Conservation (phyloP, 768 basidiomycete genomes). For the Mycena belliarum region DNA sequence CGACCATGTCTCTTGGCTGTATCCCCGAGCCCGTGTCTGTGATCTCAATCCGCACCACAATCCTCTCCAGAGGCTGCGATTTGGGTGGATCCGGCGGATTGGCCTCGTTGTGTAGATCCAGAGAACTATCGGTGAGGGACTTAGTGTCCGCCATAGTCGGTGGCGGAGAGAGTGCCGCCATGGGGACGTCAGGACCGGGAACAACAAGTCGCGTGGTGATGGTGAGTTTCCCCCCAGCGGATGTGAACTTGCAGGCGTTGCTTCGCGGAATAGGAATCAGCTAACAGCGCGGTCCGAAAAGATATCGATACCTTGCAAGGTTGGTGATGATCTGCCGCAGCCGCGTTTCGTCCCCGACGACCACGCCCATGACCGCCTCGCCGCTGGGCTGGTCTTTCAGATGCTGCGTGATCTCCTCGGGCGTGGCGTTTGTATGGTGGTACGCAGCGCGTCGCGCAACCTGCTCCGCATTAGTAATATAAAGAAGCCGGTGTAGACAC, state of each 20-base stretch:
- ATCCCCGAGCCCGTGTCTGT: constrained; percentile 68
- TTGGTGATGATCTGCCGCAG: constrained; percentile 69
- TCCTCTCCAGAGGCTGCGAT: constrained; percentile 39
- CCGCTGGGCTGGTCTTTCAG: constrained; percentile 32
- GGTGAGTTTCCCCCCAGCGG: constrained; percentile 51
- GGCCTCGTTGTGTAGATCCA: constrained; percentile 14
- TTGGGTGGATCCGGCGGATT: background rate
- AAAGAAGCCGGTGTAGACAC: background rate
- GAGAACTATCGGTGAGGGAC: constrained; percentile 7
- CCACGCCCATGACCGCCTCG: constrained; percentile 45
- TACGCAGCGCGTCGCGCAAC: constrained; percentile 48
- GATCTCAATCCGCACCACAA: constrained; percentile 69
- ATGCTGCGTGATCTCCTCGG: constrained; percentile 30
- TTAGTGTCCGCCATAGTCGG: background rate
- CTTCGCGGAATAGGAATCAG: constrained; percentile 4
- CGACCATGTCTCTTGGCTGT: constrained; percentile 57
- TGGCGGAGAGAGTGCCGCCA: background rate
- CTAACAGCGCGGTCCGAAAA: background rate
- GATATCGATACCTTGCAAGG: constrained; percentile 51
- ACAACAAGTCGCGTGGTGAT: constrained; percentile 57
- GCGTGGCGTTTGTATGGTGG: constrained; percentile 42
- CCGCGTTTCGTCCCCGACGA: constrained; percentile 71
- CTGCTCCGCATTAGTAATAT: constrained; percentile 23
- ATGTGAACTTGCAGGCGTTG: constrained; percentile 67
- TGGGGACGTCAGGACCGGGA: constrained; percentile 8